Evolutionary conservation across 805 yeast species (phyloP).

Genomic region (Sungouiella blattae): DNA sequence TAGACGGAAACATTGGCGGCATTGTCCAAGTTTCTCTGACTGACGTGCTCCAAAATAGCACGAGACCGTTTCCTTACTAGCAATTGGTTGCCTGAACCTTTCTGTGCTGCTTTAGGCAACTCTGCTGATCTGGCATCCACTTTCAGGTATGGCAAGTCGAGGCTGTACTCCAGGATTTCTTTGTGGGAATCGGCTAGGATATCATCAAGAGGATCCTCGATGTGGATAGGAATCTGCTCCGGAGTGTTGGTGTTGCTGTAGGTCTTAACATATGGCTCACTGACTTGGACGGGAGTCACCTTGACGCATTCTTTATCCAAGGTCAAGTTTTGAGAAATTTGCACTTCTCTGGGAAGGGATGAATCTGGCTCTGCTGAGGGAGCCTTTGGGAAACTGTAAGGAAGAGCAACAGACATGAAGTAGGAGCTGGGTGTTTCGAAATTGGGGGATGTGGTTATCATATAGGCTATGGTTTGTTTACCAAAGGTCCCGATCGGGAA

Average conservation of each 20-base stretch:
- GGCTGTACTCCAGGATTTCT: constrained; percentile 11
- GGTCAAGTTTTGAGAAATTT: constrained; percentile 5
- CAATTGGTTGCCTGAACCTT: neutral
- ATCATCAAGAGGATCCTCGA: constrained; percentile 21
- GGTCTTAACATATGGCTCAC: constrained; percentile 12
- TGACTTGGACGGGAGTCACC: constrained; percentile 2
- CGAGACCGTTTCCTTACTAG: neutral
- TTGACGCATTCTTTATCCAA: constrained; percentile 1
- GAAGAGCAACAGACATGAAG: constrained; percentile 3
- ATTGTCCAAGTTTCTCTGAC: neutral
- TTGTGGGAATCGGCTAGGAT: constrained; percentile 17
- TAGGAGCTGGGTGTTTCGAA: no score
- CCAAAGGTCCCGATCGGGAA: no score
- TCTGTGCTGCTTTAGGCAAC: neutral
- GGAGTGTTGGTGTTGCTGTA: constrained; percentile 7
- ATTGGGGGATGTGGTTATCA: no score
- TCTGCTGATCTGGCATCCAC: neutral
- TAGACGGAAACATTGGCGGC: neutral
- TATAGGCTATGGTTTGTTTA: no score
- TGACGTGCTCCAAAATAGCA: neutral
- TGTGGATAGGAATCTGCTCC: constrained; percentile 4
- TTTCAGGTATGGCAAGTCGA: constrained; percentile 20
- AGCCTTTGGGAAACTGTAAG: constrained; percentile 4
- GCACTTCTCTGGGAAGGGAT: constrained; percentile 4
- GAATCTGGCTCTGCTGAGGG: constrained; percentile 1